Evolutionary conservation across 495 filamentous ascomycete species (phyloP).

Genomic region (Hamigera avellanea): DNA sequence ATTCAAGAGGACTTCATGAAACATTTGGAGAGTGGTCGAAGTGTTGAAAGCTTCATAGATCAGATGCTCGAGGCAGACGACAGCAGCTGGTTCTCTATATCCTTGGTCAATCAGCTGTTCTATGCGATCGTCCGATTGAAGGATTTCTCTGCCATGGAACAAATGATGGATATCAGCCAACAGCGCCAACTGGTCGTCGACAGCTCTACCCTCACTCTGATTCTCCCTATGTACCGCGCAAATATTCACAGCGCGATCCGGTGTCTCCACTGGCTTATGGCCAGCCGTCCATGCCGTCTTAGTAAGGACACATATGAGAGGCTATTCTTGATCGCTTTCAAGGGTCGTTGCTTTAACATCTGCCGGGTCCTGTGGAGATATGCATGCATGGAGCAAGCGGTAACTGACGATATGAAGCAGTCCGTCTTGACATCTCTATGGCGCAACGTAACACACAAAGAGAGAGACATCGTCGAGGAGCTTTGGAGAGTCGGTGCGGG

Average conservation of each 20-base stretch:
- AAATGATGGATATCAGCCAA: constrained; percentile 18
- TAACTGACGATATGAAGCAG: constrained; percentile 23
- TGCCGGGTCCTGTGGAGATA: constrained; percentile 38
- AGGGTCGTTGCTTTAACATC: constrained; percentile 24
- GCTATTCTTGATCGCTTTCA: constrained; percentile 32
- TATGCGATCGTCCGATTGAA: constrained; percentile 10
- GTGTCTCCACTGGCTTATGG: constrained; percentile 11
- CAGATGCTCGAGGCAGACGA: constrained; percentile 17
- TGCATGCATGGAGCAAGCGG: constrained; percentile 29
- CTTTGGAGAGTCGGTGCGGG: constrained; percentile 20
- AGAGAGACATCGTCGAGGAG: constrained; percentile 4
- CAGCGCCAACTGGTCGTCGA: constrained; percentile 13
- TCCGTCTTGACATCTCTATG: constrained; percentile 15
- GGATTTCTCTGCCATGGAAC: constrained; percentile 13
- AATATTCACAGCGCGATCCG: constrained; percentile 13
- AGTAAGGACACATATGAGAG: constrained; percentile 10
- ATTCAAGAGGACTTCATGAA: constrained; percentile 19
- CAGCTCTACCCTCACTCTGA: constrained; percentile 7
- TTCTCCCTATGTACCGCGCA: constrained; percentile 12
- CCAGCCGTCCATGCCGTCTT: constrained; percentile 5
- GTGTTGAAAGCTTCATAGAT: constrained; percentile 23
- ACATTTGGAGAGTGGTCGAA: constrained; percentile 23
- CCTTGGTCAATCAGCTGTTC: constrained; percentile 27
- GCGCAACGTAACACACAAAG: constrained; percentile 9
- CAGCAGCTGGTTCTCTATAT: constrained; percentile 20